Evolutionary conservation across 352 stramenopile genomes (phyloP).

Genomic region (Thalassiosira livingstoniorum): DNA sequence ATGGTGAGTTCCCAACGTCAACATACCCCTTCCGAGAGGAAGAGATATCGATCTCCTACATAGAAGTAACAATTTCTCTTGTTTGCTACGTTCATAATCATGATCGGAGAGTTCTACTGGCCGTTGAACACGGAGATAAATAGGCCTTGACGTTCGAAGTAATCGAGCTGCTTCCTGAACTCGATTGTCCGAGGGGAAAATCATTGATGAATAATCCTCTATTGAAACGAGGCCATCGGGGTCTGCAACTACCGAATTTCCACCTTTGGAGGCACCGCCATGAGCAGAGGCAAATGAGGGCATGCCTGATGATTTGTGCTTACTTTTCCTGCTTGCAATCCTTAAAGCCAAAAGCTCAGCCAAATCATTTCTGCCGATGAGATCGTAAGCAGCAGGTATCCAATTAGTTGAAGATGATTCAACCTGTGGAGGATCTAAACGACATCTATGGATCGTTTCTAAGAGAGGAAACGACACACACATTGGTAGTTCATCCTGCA

Average conservation of each 20-base stretch:
- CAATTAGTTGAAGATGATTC: slow-evolving; percentile 30
- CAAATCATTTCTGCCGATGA: slow-evolving; percentile 69
- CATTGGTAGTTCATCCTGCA: slow-evolving; percentile 64
- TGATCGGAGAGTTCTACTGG: slow-evolving; percentile 88
- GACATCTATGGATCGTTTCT: slow-evolving; percentile 61
- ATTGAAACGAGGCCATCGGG: slow-evolving; percentile 79
- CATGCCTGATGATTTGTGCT: neutral
- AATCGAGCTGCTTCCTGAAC: slow-evolving; percentile 85
- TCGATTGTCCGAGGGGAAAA: slow-evolving; percentile 86
- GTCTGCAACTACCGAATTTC: slow-evolving; percentile 49
- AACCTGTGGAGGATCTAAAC: slow-evolving; percentile 57
- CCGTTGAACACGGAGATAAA: slow-evolving; percentile 84
- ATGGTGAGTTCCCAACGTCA: slow-evolving; percentile 94
- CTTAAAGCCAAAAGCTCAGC: slow-evolving; percentile 32
- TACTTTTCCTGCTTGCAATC: neutral
- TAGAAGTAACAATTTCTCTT: slow-evolving; percentile 93
- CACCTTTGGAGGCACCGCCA: neutral
- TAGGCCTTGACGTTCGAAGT: slow-evolving; percentile 82
- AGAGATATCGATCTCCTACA: slow-evolving; percentile 94
- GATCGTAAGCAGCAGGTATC: slow-evolving; percentile 58
- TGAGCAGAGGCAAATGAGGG: neutral
- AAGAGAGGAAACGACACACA: slow-evolving; percentile 55
- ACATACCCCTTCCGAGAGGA: slow-evolving; percentile 94
- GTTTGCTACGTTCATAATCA: slow-evolving; percentile 91
- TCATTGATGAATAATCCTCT: slow-evolving; percentile 77